Conservation (phyloP, 140 eudicot genomes). For the Cichorium intybus region DNA sequence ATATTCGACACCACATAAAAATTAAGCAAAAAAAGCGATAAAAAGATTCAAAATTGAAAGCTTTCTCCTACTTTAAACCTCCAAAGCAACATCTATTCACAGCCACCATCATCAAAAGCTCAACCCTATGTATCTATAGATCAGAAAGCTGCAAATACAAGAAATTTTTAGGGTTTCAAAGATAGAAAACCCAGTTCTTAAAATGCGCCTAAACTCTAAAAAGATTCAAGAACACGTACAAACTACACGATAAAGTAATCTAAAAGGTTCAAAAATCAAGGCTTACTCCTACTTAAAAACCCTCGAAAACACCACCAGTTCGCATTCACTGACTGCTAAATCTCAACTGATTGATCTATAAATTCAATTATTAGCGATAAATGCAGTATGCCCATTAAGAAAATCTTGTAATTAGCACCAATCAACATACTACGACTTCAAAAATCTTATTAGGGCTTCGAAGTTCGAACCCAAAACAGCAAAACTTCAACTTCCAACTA, state of each 20-base stretch:
- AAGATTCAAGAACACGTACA: neutral
- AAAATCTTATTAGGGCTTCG: constrained; percentile 15
- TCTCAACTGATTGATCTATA: constrained; percentile 12
- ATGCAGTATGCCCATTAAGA: constrained; percentile 8
- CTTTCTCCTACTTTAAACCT: neutral
- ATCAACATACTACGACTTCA: constrained; percentile 11
- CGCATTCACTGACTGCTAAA: constrained; percentile 1
- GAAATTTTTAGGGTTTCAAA: constrained; percentile 9
- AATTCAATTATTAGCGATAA: constrained; percentile 12
- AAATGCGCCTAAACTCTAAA: neutral
- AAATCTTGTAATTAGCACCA: constrained; percentile 7
- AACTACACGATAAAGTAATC: neutral
- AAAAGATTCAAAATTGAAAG: neutral
- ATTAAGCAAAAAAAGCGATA: neutral
- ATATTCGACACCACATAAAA: neutral
- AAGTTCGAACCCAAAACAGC: constrained; percentile 15
- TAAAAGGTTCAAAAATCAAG: neutral
- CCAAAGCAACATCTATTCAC: neutral
- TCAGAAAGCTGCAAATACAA: neutral
- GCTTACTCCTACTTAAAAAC: neutral
- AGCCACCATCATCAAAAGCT: neutral
- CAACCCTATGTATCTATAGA: neutral
- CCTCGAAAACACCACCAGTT: constrained; percentile 7
- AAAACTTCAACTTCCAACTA: constrained; percentile 7
- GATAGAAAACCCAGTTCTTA: neutral